These are phyloP conservation scores for Neurospora sp. DNA, from an alignment of 495 filamentous ascomycete genomes.

Conservation along the genomic window DNA sequence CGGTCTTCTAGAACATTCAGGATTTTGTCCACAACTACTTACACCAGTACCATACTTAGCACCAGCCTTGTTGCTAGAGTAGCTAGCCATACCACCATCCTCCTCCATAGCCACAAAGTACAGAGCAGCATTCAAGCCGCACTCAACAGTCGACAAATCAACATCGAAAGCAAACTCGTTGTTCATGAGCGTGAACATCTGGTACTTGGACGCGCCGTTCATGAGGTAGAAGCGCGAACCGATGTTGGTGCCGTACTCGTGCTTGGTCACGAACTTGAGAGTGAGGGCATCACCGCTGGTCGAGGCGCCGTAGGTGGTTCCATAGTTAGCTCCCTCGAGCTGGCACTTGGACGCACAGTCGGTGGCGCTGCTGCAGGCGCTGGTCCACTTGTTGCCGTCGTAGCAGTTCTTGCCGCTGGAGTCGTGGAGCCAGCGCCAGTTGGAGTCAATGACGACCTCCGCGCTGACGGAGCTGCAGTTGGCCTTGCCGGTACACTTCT, in stretches of 20 bases:
- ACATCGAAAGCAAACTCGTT: conserved; percentile 54
- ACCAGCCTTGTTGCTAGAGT: conserved; percentile 45
- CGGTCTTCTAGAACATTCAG: background rate
- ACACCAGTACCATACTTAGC: conserved; percentile 48
- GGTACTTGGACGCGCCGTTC: conserved; percentile 41
- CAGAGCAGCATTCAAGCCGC: conserved; percentile 48
- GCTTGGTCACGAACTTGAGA: conserved; percentile 49
- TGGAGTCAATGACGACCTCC: conserved; percentile 40
- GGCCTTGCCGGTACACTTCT: conserved; percentile 42
- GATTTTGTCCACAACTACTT: background rate
- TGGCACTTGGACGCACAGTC: conserved; percentile 40
- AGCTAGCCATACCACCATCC: conserved; percentile 44
- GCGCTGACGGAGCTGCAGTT: conserved; percentile 37
- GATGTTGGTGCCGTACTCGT: conserved; percentile 43
- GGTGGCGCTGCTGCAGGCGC: conserved; percentile 27
- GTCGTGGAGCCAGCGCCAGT: conserved; percentile 45
- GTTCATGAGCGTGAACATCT: conserved; percentile 47
- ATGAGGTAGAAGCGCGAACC: conserved; percentile 50
- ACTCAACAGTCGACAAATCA: conserved; percentile 41
- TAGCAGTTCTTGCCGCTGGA: conserved; percentile 36
- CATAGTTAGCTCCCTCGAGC: conserved; percentile 39
- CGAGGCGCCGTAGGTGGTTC: conserved; percentile 37
- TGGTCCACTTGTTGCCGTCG: conserved; percentile 42
- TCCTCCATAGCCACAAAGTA: conserved; percentile 51
- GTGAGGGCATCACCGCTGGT: conserved; percentile 39